Base-by-base conservation (phyloP, 2,329 filamentous ascomycete genomes). In the Acrocalymma vagum region DNA sequence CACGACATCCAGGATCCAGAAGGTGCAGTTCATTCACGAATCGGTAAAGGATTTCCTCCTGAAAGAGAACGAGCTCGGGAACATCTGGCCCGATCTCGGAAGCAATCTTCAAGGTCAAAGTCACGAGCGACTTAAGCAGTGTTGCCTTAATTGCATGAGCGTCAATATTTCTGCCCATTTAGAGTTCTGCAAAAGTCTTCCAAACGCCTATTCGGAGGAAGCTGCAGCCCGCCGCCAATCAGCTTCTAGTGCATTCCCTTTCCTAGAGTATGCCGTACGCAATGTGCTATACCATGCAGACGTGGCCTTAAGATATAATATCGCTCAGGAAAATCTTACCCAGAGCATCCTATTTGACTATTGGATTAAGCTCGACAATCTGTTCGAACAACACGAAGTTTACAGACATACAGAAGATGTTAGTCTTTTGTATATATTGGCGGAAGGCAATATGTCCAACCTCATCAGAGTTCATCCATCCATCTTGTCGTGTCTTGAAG, bases 281-380 rank as follows among this genome's bases (percentile, higher is more conserved):
- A 61, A 74, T 74, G n/a, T 77, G 5, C 55, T 79, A 9, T 34
- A 54, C 23, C 76, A 79, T 45, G 65, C 75, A 13, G 52, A 78
- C 37, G 15, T 16, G n/a, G 71, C 74, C 21, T 53, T 61, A 30
- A 43, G 48, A 10, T 10, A 18, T 27, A 44, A 36, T 2, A 50
- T 70, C 6, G 16, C 32, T 21, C 49, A 58, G 20, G 20, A 9
- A 9, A 15, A 35, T n/a, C 46, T 47, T 26, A 15, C 56, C 13
- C 8, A 31, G 3, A 29, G 9, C 6, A 71, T 72, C 29, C 36
- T 42, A 4, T 21, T 60, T 4, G 5, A 5, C 0, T 11, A 29
- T 3, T 72, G 67, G 69, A 54, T 64, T 14, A 27, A 24, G 2
- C 24, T 62, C 10, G 18, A 58, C 35, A 71, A 71, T 45, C 21